Percentiles rank a stretch among this genome's conserved stretches.
Evolutionary conservation across 345 rosid genomes (phyloP).

Genomic region (Pistacia vera): DNA sequence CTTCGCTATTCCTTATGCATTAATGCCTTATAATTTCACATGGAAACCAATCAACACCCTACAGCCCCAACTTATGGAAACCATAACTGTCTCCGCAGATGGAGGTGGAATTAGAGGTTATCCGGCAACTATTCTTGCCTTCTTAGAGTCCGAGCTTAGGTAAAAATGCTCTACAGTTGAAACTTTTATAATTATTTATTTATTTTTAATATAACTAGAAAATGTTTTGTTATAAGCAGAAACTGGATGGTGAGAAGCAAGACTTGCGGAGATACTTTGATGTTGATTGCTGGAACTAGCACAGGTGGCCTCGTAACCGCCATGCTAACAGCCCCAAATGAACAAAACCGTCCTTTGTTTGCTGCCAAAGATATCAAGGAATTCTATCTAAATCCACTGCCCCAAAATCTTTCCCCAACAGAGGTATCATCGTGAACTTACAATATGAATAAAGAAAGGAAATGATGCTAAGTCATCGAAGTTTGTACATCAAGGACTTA

Average conservation of each 20-base stretch:
- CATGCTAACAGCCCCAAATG: no score
- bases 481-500: no score
- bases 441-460: neutral
- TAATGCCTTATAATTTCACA: neutral
- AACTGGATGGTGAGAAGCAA: no score
- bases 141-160: constrained; percentile 76
- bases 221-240: no score
- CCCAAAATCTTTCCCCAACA: constrained; percentile 58
- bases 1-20: neutral
- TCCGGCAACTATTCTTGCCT: no score
- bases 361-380: constrained; percentile 57
- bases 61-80: constrained; percentile 55
- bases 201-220: constrained; percentile 44
- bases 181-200: no score
- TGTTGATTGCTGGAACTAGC: no score
- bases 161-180: constrained; percentile 11
- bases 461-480: no score
- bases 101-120: constrained; percentile 75
- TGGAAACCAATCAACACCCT: constrained; percentile 45
- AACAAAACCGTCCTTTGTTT: no score
- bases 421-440: neutral
- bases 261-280: no score
- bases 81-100: constrained; percentile 61
- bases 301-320: no score
- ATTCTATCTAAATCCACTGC: constrained; percentile 45